These are phyloP conservation scores for Moniliophthora roreri DNA, from an alignment of 1,284 basidiomycete genomes.

Conservation along the genomic window DNA sequence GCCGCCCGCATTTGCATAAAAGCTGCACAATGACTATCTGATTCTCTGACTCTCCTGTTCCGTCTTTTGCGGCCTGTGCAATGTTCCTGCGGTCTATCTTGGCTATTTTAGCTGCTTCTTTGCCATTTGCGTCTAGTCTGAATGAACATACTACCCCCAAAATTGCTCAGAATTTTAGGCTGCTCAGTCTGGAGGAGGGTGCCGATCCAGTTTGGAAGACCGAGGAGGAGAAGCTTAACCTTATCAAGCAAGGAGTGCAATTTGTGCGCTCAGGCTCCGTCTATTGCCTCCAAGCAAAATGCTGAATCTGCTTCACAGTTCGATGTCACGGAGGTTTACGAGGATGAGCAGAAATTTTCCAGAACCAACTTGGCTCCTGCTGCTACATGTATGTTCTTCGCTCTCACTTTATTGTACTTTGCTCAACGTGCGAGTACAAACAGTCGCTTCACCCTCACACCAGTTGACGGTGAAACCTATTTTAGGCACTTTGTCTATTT, in stretches of 20 bases:
- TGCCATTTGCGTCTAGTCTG: slow-evolving; percentile 25
- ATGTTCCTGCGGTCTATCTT: neutral
- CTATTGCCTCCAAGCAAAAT: neutral
- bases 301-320: slow-evolving; percentile 26
- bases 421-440: slow-evolving; percentile 6
- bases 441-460: slow-evolving; percentile 39
- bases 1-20: no score
- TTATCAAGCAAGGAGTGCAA: slow-evolving; percentile 30
- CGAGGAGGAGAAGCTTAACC: slow-evolving; percentile 34
- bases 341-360: slow-evolving; percentile 36
- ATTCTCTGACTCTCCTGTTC: neutral
- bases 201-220: slow-evolving; percentile 50
- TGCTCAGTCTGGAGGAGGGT: slow-evolving; percentile 46
- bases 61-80: neutral
- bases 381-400: slow-evolving; percentile 26
- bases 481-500: slow-evolving; percentile 37
- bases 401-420: neutral
- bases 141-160: slow-evolving; percentile 35
- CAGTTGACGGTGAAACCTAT: slow-evolving; percentile 34
- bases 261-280: slow-evolving; percentile 27
- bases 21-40: no score
- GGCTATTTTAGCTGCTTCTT: neutral
- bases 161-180: slow-evolving; percentile 38
- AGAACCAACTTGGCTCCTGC: slow-evolving; percentile 20
- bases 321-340: slow-evolving; percentile 56